A percentile compares a stretch with the other conserved stretches of the same genome.
These are phyloP conservation scores for Lobosporangium transversale DNA, from an alignment of 192 early-diverging fungal species.

Conservation along the genomic window DNA sequence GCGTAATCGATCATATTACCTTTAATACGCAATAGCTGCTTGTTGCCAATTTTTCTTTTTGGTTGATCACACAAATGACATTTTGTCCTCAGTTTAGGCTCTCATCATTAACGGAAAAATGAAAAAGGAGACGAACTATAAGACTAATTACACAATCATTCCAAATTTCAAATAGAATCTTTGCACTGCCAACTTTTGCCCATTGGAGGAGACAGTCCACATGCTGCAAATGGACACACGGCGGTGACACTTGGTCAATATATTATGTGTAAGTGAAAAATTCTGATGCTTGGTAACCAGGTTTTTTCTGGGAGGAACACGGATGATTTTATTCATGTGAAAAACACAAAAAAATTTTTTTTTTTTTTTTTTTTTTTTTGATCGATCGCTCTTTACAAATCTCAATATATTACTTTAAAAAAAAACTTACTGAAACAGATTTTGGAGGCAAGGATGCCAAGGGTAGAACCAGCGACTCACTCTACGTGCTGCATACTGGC, in stretches of 20 bases:
- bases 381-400: too few relatives aligned
- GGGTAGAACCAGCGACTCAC: constrained; percentile 21
- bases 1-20: too few relatives aligned
- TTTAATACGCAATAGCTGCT: too few relatives aligned
- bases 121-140: too few relatives aligned
- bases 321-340: too few relatives aligned
- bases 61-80: too few relatives aligned
- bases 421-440: too few relatives aligned
- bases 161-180: constrained; percentile 21
- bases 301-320: too few relatives aligned
- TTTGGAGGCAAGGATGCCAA: constrained; percentile 47
- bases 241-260: constrained; percentile 57
- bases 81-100: neutral
- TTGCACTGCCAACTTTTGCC: constrained; percentile 48
- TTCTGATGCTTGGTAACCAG: too few relatives aligned
- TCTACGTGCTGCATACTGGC: constrained; percentile 33
- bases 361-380: too few relatives aligned
- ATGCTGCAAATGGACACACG: constrained; percentile 49
- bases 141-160: neutral
- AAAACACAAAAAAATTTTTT: neutral
- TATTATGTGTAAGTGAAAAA: constrained; percentile 51
- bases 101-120: neutral
- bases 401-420: too few relatives aligned
- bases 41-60: too few relatives aligned
- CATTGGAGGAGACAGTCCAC: constrained; percentile 55